Evolutionary conservation across 2,329 filamentous ascomycete species (phyloP).

Genomic region (Phialocephala subalpina): DNA sequence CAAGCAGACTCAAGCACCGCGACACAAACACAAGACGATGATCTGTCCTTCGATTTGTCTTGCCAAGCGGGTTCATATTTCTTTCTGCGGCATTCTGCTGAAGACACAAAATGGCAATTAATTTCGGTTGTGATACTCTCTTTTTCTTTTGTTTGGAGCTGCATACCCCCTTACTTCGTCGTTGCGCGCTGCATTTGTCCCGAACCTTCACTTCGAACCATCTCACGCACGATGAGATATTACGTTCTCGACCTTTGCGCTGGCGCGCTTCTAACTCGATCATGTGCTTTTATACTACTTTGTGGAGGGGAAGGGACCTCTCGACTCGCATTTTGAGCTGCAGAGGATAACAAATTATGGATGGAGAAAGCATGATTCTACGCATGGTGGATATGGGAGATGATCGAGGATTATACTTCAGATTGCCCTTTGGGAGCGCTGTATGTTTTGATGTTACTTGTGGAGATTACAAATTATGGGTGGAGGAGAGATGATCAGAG

Average conservation of each 20-base stretch:
- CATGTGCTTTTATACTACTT: conserved; percentile 12
- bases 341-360: background rate
- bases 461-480: background rate
- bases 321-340: background rate
- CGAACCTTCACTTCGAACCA: conserved; percentile 8
- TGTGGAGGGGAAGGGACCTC: background rate
- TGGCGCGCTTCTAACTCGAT: conserved; percentile 11
- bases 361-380: background rate
- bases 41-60: conserved; percentile 15
- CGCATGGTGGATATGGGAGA: background rate
- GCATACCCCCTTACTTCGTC: conserved; percentile 33
- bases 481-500: background rate
- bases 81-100: conserved; percentile 16
- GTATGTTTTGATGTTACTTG: conserved; percentile 6
- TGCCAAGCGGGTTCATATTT: conserved; percentile 7
- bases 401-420: conserved; percentile 9
- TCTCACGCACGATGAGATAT: background rate
- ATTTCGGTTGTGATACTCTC: conserved; percentile 29
- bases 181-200: conserved; percentile 9
- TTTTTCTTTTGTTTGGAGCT: conserved; percentile 24
- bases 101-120: conserved; percentile 24
- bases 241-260: background rate
- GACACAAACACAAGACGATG: conserved; percentile 32
- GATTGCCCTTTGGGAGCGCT: conserved; percentile 7
- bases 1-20: conserved; percentile 59